phyloP scores from a whole-genome alignment of 106 monocot species.

The Ottelia alismoides region DNA sequence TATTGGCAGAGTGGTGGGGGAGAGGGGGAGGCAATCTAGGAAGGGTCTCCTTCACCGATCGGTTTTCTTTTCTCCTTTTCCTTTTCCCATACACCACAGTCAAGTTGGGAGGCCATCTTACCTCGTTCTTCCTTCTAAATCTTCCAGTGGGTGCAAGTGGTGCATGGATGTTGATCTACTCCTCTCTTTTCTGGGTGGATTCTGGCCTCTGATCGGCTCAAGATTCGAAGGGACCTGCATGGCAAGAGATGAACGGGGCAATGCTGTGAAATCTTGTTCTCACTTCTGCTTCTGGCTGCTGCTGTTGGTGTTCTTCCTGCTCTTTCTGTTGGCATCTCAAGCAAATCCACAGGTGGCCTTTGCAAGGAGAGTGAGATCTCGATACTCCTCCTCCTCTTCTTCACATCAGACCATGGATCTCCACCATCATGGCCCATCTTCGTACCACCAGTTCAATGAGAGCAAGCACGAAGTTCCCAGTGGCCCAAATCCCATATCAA shows the following conservation, averaged over 20 bases:
- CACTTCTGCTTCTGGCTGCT: background rate
- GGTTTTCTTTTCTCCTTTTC: too few species aligned
- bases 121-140: too few species aligned
- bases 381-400: background rate
- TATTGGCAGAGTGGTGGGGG: too few species aligned
- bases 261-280: background rate
- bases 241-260: background rate
- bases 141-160: background rate
- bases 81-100: too few species aligned
- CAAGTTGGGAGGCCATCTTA: too few species aligned
- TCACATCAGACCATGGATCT: background rate
- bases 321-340: background rate
- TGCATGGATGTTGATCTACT: background rate
- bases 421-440: background rate
- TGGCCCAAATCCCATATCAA: constrained; percentile 13
- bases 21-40: too few species aligned
- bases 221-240: constrained; percentile 3
- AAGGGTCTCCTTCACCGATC: too few species aligned
- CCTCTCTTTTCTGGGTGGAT: background rate
- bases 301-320: background rate
- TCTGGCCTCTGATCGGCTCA: background rate
- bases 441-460: background rate
- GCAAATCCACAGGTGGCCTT: background rate
- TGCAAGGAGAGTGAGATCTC: background rate
- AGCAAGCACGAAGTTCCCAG: constrained; percentile 12